Evolutionary conservation across 108 stramenopile species (phyloP), one percentile per base, ranked within the genome.

Genomic region (Discostella stelligeroides): DNA sequence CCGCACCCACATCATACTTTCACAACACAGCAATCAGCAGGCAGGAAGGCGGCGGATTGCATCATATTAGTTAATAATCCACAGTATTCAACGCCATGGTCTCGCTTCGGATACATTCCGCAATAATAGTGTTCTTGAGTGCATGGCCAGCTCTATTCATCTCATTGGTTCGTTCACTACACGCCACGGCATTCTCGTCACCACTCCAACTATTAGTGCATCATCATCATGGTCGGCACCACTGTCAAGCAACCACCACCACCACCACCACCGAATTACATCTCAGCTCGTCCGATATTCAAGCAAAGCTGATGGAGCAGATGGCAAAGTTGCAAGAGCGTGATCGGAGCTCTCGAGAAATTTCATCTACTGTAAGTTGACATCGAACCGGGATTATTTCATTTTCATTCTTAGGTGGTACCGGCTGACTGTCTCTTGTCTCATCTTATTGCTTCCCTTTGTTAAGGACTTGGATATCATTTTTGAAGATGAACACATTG

Each of bases 401-500:
- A 34, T 5, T n/a, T n/a, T n/a, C n/a, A n/a, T n/a, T n/a, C n/a
- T n/a, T n/a, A n/a, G n/a, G n/a, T n/a, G n/a, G n/a, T 34, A 34
- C 34, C 34, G 34, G 34, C 34, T 34, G 6, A 5, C 34, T 34
- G 34, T 34, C 34, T 5, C 34, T 34, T 42, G 7, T 48, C n/a
- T 41, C 48, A 27, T 48, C 46, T 49, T 42, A 9, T 15, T 34
- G 29, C 29, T 54, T 17, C 14, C 7, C 42, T 60, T 29, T 11
- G 37, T 53, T 34, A 72, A 92, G 92, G 86, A 90, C 63, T 68
- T 92, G 56, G 72, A 86, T 48, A 70, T 92, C 29, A 85, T 94
- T 34, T 82, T 76, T 61, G 88, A 94, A 65, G 92, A 94, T 63
- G 85, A 90, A n/a, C 80, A 94, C 73, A 85, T 94, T 13, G 79